Conservation (phyloP, 2,329 filamentous ascomycete species). For the Aureobasidium sp. region DNA sequence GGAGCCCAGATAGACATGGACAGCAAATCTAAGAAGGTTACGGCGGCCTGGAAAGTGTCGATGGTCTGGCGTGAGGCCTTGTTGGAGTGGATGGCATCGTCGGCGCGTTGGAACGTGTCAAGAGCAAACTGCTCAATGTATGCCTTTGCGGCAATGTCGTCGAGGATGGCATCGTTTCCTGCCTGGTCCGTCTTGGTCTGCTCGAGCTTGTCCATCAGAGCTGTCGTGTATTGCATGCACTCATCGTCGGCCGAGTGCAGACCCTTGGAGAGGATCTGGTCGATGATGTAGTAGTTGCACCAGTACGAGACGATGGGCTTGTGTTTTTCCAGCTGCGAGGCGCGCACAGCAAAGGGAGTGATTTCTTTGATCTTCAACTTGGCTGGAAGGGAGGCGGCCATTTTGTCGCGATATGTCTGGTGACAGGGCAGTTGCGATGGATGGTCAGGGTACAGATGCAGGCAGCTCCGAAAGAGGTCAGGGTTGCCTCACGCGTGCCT, state of each 20-base stretch:
- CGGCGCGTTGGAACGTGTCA: conserved; percentile 78
- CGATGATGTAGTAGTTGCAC: conserved; percentile 91
- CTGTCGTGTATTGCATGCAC: conserved; percentile 70
- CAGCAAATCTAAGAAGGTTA: conserved; percentile 83
- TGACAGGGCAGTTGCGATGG: conserved; percentile 1
- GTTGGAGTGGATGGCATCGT: conserved; percentile 73
- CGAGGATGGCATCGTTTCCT: conserved; percentile 73
- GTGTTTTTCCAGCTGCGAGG: conserved; percentile 72
- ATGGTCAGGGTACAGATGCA: neutral
- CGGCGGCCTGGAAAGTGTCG: conserved; percentile 86
- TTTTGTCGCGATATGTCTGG: conserved; percentile 33
- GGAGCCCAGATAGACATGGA: conserved; percentile 67
- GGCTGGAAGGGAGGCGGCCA: conserved; percentile 66
- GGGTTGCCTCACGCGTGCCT: neutral
- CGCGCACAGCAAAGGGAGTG: conserved; percentile 74
- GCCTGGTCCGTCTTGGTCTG: conserved; percentile 66
- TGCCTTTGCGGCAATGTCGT: conserved; percentile 79
- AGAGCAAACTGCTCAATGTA: conserved; percentile 92
- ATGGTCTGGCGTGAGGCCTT: conserved; percentile 88
- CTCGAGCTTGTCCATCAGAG: conserved; percentile 87
- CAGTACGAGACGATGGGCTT: conserved; percentile 92
- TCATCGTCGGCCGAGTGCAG: conserved; percentile 75
- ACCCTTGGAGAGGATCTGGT: conserved; percentile 76
- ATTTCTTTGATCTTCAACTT: conserved; percentile 66
- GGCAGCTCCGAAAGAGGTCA: neutral